A percentile compares a stretch with the other conserved stretches of the same genome.
phyloP scores from a whole-genome alignment of 768 basidiomycete species.

The Leccinum subgranulosum region DNA sequence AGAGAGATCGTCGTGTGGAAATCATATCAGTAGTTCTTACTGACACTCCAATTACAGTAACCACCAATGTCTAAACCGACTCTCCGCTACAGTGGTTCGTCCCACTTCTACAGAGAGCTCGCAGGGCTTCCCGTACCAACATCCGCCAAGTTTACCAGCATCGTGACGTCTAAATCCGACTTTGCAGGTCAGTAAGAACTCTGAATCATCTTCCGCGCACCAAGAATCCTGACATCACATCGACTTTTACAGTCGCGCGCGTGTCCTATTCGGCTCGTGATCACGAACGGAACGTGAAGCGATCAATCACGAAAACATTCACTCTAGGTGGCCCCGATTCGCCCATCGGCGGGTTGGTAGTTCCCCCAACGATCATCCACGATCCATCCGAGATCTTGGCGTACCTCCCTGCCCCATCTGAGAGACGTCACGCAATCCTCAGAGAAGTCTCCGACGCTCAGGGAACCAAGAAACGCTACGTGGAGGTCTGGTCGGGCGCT shows the following conservation, averaged over 20 bases:
- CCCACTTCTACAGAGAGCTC: not conserved
- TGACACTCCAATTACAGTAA: too few species aligned
- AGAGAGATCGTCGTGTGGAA: too few species aligned
- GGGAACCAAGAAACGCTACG: conserved; percentile 41
- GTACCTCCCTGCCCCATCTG: conserved; percentile 41
- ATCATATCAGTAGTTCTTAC: too few species aligned
- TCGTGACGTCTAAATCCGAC: conserved; percentile 4
- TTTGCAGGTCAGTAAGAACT: conserved; percentile 9
- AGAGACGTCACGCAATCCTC: conserved; percentile 44
- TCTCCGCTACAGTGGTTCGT: not conserved
- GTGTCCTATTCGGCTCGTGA: conserved; percentile 47
- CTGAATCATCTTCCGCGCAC: not conserved
- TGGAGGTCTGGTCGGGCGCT: conserved; percentile 57
- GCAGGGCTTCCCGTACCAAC: conserved; percentile 39
- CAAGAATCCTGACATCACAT: too few species aligned
- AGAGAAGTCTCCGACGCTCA: conserved; percentile 32
- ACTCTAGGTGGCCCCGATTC: conserved; percentile 22
- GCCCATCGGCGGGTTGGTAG: conserved; percentile 2
- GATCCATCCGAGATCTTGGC: conserved; percentile 37
- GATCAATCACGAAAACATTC: conserved; percentile 40
- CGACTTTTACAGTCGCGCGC: conserved; percentile 34
- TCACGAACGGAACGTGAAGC: conserved; percentile 48
- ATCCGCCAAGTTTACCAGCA: conserved; percentile 32
- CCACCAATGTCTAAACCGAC: not conserved
- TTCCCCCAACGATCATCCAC: conserved; percentile 14